Evolutionary conservation across 106 monocot species (phyloP), one percentile per base, ranked within the genome.

Genomic region (Allium cepa): DNA sequence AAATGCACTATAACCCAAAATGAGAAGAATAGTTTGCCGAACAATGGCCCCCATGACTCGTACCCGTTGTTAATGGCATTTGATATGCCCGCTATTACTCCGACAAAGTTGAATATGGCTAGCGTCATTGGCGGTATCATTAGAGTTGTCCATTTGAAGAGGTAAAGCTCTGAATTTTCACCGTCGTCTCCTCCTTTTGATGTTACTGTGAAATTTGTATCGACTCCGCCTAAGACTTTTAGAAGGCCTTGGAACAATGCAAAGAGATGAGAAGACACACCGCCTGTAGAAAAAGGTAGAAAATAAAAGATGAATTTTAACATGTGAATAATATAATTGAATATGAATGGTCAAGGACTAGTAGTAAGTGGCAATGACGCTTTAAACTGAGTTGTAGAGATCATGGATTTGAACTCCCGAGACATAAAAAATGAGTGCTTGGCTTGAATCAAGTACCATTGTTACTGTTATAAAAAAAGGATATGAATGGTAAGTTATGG

Each of bases 31-130:
- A 84, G 80, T 48, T 77, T 84, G 59, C 84, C 84, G 15, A 80
- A 84, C 26, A 84, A 56, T 7, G 84, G 84, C 4, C 84, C 84
- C 84, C 84, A 84, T 60, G 84, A 80, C 16, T 84, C 80, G 8
- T 84, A 84, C 4, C 84, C 84, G 45, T 77, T 80, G 67, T 80
- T 84, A 48, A 84, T 77, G 8, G 84, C 84, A 52, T 74, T 74
- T 7, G 80, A 84, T 11, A 84, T 45, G 26, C 84, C 84, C 10
- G 84, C 84, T 4, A 80, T 53, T 17, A 84, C 73, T 11, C 84
- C 84, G 12, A 84, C 76, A 8, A 80, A 26, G 50, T 84, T 84
- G 3, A 84, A 11, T 26, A 80, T 26, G 8, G 74, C 66, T 28
- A 84, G 60, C 3, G 84, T 80, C 15, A 60, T 66, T 0, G 84